Percentiles rank a stretch among this genome's conserved stretches.
Conservation (phyloP, 495 filamentous ascomycete species). For the Lophiostoma macrostomum region DNA sequence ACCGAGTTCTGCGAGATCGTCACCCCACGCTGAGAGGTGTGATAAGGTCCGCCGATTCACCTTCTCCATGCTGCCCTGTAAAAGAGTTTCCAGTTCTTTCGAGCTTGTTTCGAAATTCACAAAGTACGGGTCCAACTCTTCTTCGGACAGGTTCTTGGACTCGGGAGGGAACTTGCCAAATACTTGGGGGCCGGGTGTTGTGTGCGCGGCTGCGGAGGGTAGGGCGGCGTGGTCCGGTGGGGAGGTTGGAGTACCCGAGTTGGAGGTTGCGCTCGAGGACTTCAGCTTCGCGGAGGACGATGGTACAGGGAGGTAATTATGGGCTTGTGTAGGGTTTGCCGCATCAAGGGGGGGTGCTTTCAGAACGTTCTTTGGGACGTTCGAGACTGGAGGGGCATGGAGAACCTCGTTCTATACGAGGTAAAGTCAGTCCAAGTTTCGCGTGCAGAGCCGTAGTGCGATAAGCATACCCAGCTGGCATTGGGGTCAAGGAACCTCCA, state of each 20-base stretch:
- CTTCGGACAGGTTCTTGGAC: slow-evolving; percentile 70
- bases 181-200: slow-evolving; percentile 59
- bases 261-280: slow-evolving; percentile 48
- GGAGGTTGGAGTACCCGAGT: slow-evolving; percentile 53
- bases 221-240: slow-evolving; percentile 46
- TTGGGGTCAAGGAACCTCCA: slow-evolving; percentile 98
- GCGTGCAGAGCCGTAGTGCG: background rate
- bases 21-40: slow-evolving; percentile 75
- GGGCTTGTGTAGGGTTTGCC: slow-evolving; percentile 83
- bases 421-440: background rate
- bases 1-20: slow-evolving; percentile 87
- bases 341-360: slow-evolving; percentile 91
- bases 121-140: slow-evolving; percentile 94
- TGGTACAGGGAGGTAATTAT: slow-evolving; percentile 83
- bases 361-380: slow-evolving; percentile 87
- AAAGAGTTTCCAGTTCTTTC: slow-evolving; percentile 76
- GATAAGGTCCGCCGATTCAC: slow-evolving; percentile 86
- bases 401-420: slow-evolving; percentile 76
- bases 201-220: slow-evolving; percentile 56
- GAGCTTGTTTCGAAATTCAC: slow-evolving; percentile 84
- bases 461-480: slow-evolving; percentile 85
- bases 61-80: slow-evolving; percentile 92
- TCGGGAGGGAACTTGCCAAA: slow-evolving; percentile 82
- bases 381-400: slow-evolving; percentile 81
- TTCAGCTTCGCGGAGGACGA: slow-evolving; percentile 81